phyloP scores from a whole-genome alignment of 805 yeast species.

The Saccharomyces cerevisiae region DNA sequence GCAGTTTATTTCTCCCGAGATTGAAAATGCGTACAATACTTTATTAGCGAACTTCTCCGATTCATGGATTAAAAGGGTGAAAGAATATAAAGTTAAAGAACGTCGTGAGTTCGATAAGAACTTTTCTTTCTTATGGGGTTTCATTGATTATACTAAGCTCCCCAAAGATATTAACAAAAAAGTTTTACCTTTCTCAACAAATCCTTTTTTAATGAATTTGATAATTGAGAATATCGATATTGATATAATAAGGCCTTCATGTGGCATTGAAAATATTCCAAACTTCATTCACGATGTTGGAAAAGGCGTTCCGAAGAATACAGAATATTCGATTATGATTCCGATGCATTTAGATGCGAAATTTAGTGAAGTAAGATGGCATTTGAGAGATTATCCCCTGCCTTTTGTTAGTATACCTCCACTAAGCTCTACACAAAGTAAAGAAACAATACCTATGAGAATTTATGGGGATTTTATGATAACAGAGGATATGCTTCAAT shows the following conservation, averaged over 20 bases:
- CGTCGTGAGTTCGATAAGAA: conserved; percentile 35
- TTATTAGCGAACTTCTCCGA: conserved; percentile 43
- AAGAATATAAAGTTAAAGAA: conserved; percentile 37
- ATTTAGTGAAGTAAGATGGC: conserved; percentile 56
- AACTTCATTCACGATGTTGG: conserved; percentile 66
- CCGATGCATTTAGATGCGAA: conserved; percentile 55
- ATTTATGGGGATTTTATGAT: conserved; percentile 59
- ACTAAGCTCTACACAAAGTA: conserved; percentile 27
- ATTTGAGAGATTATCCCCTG: conserved; percentile 76
- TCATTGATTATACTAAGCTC: conserved; percentile 24
- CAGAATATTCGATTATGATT: conserved; percentile 55
- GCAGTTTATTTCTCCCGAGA: conserved; percentile 5
- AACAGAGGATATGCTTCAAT: conserved; percentile 52
- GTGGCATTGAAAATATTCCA: conserved; percentile 44
- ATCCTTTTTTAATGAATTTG: conserved; percentile 48
- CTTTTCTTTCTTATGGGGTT: conserved; percentile 37
- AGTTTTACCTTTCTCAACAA: conserved; percentile 39
- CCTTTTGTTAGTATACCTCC: conserved; percentile 72
- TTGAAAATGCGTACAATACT: conserved; percentile 15
- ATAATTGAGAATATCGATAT: conserved; percentile 43
- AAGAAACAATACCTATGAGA: conserved; percentile 26
- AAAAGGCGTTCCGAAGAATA: conserved; percentile 71
- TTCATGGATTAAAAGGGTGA: conserved; percentile 67
- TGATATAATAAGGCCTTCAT: conserved; percentile 41
- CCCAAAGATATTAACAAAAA: conserved; percentile 38